Conservation (phyloP, 2,329 filamentous ascomycete species). For the Rutstroemia sp. region DNA sequence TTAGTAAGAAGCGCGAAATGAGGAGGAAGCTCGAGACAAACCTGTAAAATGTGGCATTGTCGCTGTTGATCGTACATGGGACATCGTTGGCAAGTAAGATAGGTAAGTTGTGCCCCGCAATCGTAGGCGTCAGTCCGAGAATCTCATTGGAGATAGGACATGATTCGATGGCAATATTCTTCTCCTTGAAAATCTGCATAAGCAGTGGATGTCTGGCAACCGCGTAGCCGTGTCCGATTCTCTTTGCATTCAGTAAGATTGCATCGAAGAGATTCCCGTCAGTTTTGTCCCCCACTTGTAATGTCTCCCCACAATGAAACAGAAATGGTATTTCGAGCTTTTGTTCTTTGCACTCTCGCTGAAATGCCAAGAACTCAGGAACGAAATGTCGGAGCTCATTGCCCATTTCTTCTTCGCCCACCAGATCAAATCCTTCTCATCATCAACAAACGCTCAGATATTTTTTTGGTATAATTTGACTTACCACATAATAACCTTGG, state of each 20-base stretch:
- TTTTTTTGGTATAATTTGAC: slow-evolving; percentile 16
- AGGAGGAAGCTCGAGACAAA: slow-evolving; percentile 30
- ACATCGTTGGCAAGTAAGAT: slow-evolving; percentile 63
- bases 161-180: slow-evolving; percentile 63
- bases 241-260: slow-evolving; percentile 55
- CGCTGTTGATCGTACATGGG: slow-evolving; percentile 66
- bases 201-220: slow-evolving; percentile 58
- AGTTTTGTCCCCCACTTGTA: slow-evolving; percentile 55
- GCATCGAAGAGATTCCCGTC: slow-evolving; percentile 66
- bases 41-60: slow-evolving; percentile 69
- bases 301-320: slow-evolving; percentile 70
- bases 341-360: slow-evolving; percentile 39
- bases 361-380: slow-evolving; percentile 49
- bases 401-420: slow-evolving; percentile 57
- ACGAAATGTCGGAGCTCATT: slow-evolving; percentile 53
- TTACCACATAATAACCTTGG: slow-evolving; percentile 56
- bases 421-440: slow-evolving; percentile 57
- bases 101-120: slow-evolving; percentile 60
- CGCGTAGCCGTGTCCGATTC: slow-evolving; percentile 69
- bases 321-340: slow-evolving; percentile 59
- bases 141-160: slow-evolving; percentile 75
- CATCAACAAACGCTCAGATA: not conserved
- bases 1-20: slow-evolving; percentile 9
- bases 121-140: slow-evolving; percentile 58
- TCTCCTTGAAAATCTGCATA: slow-evolving; percentile 56